Percentiles rank a stretch among this genome's conserved stretches.
These are phyloP conservation scores for Dendryphion nanum DNA, from an alignment of 2,329 filamentous ascomycete genomes.

Conservation along the genomic window DNA sequence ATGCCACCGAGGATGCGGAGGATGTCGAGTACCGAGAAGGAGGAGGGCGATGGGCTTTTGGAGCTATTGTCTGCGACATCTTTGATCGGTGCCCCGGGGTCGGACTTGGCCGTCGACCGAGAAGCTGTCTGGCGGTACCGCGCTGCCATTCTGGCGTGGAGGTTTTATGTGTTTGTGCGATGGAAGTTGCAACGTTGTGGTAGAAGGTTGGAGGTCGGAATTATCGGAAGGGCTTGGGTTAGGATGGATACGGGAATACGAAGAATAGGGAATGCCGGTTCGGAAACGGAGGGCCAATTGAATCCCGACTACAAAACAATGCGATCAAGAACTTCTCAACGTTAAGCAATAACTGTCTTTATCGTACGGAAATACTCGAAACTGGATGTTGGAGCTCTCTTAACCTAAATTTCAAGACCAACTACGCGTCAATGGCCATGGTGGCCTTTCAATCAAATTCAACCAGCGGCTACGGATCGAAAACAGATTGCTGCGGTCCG, in stretches of 20 bases:
- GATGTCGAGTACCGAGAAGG: slow-evolving; percentile 55
- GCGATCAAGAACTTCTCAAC: no score
- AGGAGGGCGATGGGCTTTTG: not conserved
- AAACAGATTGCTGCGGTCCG: no score
- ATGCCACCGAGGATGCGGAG: slow-evolving; percentile 69
- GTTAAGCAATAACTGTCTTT: no score
- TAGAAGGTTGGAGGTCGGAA: not conserved
- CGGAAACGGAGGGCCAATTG: no score
- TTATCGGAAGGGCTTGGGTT: not conserved
- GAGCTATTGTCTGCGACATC: slow-evolving; percentile 11
- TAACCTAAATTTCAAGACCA: no score
- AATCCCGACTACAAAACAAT: no score
- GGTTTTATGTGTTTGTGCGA: not conserved
- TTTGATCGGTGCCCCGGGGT: slow-evolving; percentile 13
- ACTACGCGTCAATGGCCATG: no score
- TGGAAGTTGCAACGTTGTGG: not conserved
- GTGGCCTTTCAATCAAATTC: no score
- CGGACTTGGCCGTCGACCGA: slow-evolving; percentile 2
- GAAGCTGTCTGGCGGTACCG: slow-evolving; percentile 12
- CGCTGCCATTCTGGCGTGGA: slow-evolving; percentile 7
- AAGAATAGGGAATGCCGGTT: no score
- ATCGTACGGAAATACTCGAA: no score
- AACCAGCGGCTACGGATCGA: no score
- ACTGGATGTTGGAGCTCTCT: no score
- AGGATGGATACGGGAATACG: not conserved